phyloP scores from a whole-genome alignment of 1,284 basidiomycete genomes.

The Sphagnurus paluster region DNA sequence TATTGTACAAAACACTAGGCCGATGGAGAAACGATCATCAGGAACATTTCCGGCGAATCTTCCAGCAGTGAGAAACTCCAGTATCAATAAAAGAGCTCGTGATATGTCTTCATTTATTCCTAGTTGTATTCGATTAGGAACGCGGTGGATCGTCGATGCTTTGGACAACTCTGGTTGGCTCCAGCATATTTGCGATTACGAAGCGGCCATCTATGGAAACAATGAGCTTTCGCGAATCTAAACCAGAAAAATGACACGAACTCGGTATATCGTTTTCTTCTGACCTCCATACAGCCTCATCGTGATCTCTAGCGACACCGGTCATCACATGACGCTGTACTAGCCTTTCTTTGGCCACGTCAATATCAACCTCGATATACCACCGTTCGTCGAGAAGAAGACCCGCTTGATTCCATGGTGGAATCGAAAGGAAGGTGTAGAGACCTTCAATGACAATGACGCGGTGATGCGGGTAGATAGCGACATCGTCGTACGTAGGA shows the following conservation, averaged over 20 bases:
- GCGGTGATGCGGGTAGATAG: constrained; percentile 63
- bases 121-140: not conserved
- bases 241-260: constrained; percentile 36
- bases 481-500: constrained; percentile 52
- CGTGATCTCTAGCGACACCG: constrained; percentile 66
- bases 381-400: constrained; percentile 76
- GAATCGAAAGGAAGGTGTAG: constrained; percentile 72
- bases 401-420: constrained; percentile 74
- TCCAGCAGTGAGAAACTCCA: too few relatives aligned
- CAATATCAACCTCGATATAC: constrained; percentile 67
- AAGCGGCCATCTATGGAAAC: constrained; percentile 58
- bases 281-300: constrained; percentile 71
- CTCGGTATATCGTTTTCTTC: constrained; percentile 78
- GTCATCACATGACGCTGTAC: constrained; percentile 74
- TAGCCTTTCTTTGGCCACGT: constrained; percentile 64
- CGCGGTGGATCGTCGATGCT: constrained; percentile 46
- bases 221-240: constrained; percentile 6
- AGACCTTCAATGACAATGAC: constrained; percentile 85
- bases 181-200: constrained; percentile 53
- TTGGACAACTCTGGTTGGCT: constrained; percentile 53
- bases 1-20: too few relatives aligned
- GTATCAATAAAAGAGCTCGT: not conserved
- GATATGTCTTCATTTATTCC: not conserved
- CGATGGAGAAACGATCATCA: too few relatives aligned
- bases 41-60: too few relatives aligned